Evolutionary conservation across 768 basidiomycete genomes (phyloP).

Genomic region (Termitomyces sp.): DNA sequence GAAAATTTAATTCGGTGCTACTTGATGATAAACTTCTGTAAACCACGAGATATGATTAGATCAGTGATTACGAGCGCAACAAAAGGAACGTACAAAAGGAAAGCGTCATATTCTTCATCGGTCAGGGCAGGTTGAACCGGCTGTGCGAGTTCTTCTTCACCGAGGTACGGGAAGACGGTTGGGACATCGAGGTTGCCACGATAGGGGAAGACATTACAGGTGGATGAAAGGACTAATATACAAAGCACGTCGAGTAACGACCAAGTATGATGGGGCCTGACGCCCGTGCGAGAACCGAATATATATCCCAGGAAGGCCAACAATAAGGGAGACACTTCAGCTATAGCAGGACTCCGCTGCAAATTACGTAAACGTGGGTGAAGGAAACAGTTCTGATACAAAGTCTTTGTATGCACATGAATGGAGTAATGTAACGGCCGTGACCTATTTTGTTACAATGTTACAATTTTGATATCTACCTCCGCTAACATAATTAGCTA

Average conservation of each 20-base stretch:
- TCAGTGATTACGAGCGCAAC: background rate
- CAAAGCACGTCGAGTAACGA: background rate
- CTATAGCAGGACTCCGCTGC: constrained; percentile 72
- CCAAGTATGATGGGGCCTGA: background rate
- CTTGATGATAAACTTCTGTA: constrained; percentile 1
- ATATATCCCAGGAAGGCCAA: background rate
- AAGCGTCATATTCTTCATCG: constrained; percentile 2
- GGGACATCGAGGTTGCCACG: background rate
- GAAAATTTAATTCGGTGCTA: background rate
- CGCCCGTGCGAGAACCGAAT: background rate
- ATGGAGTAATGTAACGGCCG: no score
- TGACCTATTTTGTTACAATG: no score
- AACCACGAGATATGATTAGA: background rate
- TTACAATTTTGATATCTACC: no score
- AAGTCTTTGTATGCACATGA: no score
- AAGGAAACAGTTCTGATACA: no score
- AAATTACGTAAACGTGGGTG: no score
- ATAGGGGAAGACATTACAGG: background rate
- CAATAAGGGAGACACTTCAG: constrained; percentile 26
- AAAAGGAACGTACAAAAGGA: background rate
- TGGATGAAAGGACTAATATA: background rate
- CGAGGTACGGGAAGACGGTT: background rate
- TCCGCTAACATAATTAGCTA: no score
- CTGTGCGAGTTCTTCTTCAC: background rate
- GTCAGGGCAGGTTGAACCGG: background rate